phyloP scores from a whole-genome alignment of 1,139 yeast genomes.

The Meyerozyma athensensis region DNA sequence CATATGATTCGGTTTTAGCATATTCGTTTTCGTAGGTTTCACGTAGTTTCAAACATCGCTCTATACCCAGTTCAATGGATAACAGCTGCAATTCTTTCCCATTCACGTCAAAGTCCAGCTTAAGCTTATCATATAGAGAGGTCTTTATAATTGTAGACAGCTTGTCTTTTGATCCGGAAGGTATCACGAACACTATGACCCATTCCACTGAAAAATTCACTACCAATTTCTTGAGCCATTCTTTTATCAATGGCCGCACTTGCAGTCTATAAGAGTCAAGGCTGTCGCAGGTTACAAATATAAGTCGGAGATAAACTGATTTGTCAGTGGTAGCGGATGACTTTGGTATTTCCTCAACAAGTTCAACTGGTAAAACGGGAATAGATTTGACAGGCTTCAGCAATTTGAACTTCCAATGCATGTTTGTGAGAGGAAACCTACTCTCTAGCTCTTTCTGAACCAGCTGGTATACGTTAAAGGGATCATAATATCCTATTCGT shows the following conservation, averaged over 20 bases:
- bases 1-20: constrained; percentile 47
- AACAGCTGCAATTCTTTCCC: constrained; percentile 30
- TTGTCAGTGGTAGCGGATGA: constrained; percentile 12
- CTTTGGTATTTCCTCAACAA: constrained; percentile 59
- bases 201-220: constrained; percentile 48
- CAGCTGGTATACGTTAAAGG: constrained; percentile 61
- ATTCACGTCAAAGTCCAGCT: constrained; percentile 54
- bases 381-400: constrained; percentile 64
- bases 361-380: constrained; percentile 52
- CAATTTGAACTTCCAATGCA: constrained; percentile 70
- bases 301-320: constrained; percentile 59
- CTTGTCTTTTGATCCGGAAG: constrained; percentile 41
- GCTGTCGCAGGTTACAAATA: constrained; percentile 63
- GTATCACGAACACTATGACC: constrained; percentile 55
- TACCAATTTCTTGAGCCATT: constrained; percentile 65
- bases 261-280: constrained; percentile 73
- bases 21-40: constrained; percentile 31
- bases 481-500: constrained; percentile 75
- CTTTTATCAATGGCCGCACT: constrained; percentile 74
- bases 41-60: constrained; percentile 38
- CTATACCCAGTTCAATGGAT: constrained; percentile 13
- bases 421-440: constrained; percentile 61
- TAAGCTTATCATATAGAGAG: constrained; percentile 60
- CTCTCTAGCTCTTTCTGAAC: constrained; percentile 49
- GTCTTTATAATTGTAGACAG: constrained; percentile 43